Conservation (phyloP, 768 basidiomycete species). For the Phaffia australis region DNA sequence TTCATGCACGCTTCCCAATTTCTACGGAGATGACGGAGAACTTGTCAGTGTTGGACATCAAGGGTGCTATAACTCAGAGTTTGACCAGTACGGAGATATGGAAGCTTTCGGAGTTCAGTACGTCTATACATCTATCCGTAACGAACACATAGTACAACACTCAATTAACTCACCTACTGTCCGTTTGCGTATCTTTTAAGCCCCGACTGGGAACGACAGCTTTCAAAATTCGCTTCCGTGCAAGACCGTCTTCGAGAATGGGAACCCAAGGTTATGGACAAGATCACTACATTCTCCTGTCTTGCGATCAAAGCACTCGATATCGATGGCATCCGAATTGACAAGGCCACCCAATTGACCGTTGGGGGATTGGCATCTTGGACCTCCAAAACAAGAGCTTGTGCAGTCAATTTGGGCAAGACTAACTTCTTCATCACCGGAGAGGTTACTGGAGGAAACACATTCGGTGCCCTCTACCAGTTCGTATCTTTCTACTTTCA, state of each 20-base stretch:
- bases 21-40: conserved; percentile 69
- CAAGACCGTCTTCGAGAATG: conserved; percentile 93
- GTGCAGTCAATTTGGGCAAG: conserved; percentile 63
- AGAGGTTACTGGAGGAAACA: conserved; percentile 89
- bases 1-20: conserved; percentile 62
- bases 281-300: conserved; percentile 68
- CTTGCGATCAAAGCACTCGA: conserved; percentile 79
- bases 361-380: conserved; percentile 68
- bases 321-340: conserved; percentile 87
- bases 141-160: too few relatives aligned
- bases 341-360: conserved; percentile 85
- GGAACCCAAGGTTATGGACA: conserved; percentile 65
- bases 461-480: conserved; percentile 78
- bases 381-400: conserved; percentile 60
- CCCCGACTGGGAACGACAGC: conserved; percentile 62
- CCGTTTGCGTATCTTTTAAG: conserved; percentile 14
- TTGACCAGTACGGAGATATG: conserved; percentile 93
- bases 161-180: conserved; percentile 6
- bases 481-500: conserved; percentile 38
- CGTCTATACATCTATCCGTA: conserved; percentile 34
- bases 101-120: conserved; percentile 94
- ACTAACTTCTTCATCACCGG: conserved; percentile 82
- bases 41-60: conserved; percentile 49
- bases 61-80: conserved; percentile 73
- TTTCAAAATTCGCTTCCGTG: conserved; percentile 89